Evolutionary conservation across 768 basidiomycete genomes (phyloP), one percentile per base, ranked within the genome.

Genomic region (Gymnopilus junonius): DNA sequence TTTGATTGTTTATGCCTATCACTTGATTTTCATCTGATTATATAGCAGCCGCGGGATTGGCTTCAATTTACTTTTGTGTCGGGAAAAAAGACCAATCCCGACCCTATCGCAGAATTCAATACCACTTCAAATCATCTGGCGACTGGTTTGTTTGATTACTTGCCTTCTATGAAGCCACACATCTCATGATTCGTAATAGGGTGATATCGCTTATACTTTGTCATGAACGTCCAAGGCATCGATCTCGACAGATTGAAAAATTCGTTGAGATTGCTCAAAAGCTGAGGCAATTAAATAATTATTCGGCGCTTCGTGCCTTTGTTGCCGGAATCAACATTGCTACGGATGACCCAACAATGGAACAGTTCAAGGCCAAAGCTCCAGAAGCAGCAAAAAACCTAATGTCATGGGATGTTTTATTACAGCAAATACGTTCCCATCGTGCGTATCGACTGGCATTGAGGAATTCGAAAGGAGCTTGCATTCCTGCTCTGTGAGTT

Each of bases 241-340:
- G 97, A 42, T 92, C 90, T 3, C 86, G 83, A 62, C 89, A 95
- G 68, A 91, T 96, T 62, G 94, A 97, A 72, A 93, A 93, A 71
- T 89, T 99, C 62, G 88, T 95, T 25, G 88, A 91, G 53, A 87
- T 99, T 65, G 94, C 93, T 0, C 84, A 87, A 61, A 86, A 87
- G 58, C 82, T 99, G 42, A 89, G 97, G 32, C 82, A 83, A 12
- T 73, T 93, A 48, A 95, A 97, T 76, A 98, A 99, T 73, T 99
- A 97, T 74, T 94, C 95, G 34, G 93, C 92, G 0, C 77, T 97
- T 58, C 94, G 94, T 46, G 94, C 95, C 10, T 88, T 98, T 67
- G 89, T 98, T n/a, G 93, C 94, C 29, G 97, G 95, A 4, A 92
- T 99, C 76, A 92, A 93, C 69, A 88, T 87, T 65, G 87, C 94